Evolutionary conservation across 1,284 basidiomycete genomes (phyloP).

Genomic region (Bondarzewia mesenterica): DNA sequence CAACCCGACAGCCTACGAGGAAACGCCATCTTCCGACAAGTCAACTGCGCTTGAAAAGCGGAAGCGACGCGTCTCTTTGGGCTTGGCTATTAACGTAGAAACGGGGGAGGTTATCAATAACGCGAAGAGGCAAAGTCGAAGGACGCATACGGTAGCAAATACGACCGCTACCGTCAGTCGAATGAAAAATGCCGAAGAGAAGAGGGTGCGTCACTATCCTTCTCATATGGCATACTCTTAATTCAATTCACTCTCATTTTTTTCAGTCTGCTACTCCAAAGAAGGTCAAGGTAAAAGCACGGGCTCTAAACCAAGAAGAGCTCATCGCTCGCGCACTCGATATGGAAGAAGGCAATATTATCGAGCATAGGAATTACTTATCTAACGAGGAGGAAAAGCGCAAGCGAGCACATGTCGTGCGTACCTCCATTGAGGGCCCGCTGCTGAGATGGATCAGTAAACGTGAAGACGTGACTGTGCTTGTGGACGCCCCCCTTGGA

Average conservation of each 20-base stretch:
- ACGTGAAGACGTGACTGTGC: slow-evolving; percentile 43
- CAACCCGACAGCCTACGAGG: slow-evolving; percentile 34
- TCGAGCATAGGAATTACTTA: slow-evolving; percentile 74
- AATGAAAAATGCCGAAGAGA: slow-evolving; percentile 52
- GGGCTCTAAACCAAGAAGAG: slow-evolving; percentile 65
- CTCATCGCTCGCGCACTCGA: slow-evolving; percentile 77
- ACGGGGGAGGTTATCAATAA: slow-evolving; percentile 43
- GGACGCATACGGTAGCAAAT: slow-evolving; percentile 57
- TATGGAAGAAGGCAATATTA: slow-evolving; percentile 77
- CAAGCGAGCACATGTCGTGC: slow-evolving; percentile 53
- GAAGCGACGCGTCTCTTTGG: slow-evolving; percentile 47
- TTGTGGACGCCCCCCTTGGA: background rate
- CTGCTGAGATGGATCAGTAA: slow-evolving; percentile 69
- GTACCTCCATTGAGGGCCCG: slow-evolving; percentile 59
- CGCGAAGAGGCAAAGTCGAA: slow-evolving; percentile 52
- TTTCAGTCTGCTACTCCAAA: slow-evolving; percentile 51
- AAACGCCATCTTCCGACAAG: slow-evolving; percentile 19
- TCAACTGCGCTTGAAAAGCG: slow-evolving; percentile 26
- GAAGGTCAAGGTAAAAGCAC: slow-evolving; percentile 43
- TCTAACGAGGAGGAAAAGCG: slow-evolving; percentile 76
- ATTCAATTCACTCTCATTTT: background rate
- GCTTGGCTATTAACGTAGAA: slow-evolving; percentile 44
- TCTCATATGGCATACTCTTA: too few species aligned
- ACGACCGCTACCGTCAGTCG: slow-evolving; percentile 53
- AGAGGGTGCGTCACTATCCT: slow-evolving; percentile 46